Evolutionary conservation across 768 basidiomycete species (phyloP).

Genomic region (Phaeotremella fagi): DNA sequence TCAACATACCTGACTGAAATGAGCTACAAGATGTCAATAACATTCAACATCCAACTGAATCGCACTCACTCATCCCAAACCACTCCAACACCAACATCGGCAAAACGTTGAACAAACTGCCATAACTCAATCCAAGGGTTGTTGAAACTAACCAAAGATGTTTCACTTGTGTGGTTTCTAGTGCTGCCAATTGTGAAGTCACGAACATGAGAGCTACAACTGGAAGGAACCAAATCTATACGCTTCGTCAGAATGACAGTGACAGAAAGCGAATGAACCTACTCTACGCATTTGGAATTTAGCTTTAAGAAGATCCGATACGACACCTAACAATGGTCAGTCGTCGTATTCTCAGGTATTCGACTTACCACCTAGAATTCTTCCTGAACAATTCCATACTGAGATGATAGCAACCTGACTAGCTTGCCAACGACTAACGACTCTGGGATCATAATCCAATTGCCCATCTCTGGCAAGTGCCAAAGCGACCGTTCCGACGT

Average conservation of each 20-base stretch:
- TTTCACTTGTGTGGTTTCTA: constrained; percentile 57
- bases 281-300: constrained; percentile 36
- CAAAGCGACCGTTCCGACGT: constrained; percentile 74
- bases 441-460: constrained; percentile 59
- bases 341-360: neutral
- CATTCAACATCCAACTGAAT: neutral
- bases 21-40: constrained; percentile 7
- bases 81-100: constrained; percentile 79
- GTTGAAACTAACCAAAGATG: constrained; percentile 63
- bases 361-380: constrained; percentile 63
- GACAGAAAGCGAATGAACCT: constrained; percentile 2
- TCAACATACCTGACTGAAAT: constrained; percentile 22
- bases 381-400: constrained; percentile 72
- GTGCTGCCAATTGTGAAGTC: constrained; percentile 63
- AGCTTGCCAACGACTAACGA: constrained; percentile 71
- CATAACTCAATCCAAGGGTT: constrained; percentile 65
- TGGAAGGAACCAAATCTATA: constrained; percentile 47
- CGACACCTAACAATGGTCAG: constrained; percentile 18
- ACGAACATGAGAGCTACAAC: constrained; percentile 66
- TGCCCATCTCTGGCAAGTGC: constrained; percentile 56
- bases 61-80: constrained; percentile 76
- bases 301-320: constrained; percentile 42
- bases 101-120: constrained; percentile 65
- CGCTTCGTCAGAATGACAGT: neutral
- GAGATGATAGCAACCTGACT: constrained; percentile 78